phyloP scores from a whole-genome alignment of 352 stramenopile genomes.

The Phytophthora ohioensis region DNA sequence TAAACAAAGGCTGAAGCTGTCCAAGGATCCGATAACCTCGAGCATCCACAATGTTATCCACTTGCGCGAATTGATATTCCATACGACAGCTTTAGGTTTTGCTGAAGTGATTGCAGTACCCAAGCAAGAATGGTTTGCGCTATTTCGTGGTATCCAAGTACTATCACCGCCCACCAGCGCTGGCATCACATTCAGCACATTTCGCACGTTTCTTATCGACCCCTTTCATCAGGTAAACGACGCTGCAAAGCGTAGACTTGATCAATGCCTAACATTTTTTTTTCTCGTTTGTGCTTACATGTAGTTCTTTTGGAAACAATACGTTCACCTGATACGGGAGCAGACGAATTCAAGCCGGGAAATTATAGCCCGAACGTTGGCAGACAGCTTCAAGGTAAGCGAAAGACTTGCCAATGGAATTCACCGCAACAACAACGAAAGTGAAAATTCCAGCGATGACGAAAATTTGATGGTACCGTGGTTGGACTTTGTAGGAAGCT shows the following conservation, averaged over 20 bases:
- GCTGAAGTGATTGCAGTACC: slow-evolving; percentile 13
- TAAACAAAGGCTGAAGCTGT: background rate
- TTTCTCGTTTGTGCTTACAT: background rate
- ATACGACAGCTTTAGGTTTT: slow-evolving; percentile 31
- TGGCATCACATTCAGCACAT: slow-evolving; percentile 36
- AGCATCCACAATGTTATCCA: slow-evolving; percentile 13
- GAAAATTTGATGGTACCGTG: slow-evolving; percentile 12
- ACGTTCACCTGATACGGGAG: slow-evolving; percentile 29
- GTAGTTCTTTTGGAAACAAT: slow-evolving; percentile 46
- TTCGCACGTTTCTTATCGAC: slow-evolving; percentile 51
- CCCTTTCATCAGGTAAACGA: slow-evolving; percentile 50
- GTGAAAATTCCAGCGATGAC: background rate
- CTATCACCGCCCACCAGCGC: slow-evolving; percentile 17
- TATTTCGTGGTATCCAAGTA: slow-evolving; percentile 46
- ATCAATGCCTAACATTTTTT: slow-evolving; percentile 4
- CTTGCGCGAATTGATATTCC: slow-evolving; percentile 34
- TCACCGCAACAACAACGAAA: slow-evolving; percentile 7
- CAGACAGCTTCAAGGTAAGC: slow-evolving; percentile 14
- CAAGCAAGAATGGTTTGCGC: slow-evolving; percentile 52
- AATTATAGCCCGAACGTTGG: slow-evolving; percentile 15
- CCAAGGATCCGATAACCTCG: background rate
- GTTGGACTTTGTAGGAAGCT: slow-evolving; percentile 31
- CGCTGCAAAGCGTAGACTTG: background rate
- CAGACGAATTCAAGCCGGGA: slow-evolving; percentile 14
- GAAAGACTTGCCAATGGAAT: background rate